Evolutionary conservation across 805 yeast genomes (phyloP), one percentile per base, ranked within the genome.

Genomic region (Pichia gijzeniarum): DNA sequence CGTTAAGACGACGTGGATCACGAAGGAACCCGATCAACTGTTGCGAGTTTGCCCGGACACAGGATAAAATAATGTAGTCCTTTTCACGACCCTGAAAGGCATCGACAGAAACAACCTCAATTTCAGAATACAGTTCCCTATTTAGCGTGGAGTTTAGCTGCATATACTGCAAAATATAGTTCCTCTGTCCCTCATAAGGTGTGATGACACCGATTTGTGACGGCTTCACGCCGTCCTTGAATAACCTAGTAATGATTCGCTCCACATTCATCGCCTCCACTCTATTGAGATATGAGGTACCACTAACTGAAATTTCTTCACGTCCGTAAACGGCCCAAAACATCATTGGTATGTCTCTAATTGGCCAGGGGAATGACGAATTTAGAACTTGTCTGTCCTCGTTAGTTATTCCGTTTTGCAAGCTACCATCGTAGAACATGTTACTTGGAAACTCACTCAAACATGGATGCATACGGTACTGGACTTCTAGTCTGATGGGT

Each of bases 101-200:
- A 56, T 77, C 82, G 41, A 77, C 72, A n/a, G 95, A 85, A 6
- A 93, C 88, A 25, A 90, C 89, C 65, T 90, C 97, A 39, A 90
- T 84, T 43, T 77, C 80, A 41, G 71, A 62, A 60, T 87, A 87
- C 30, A 76, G 63, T 1, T 80, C 81, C 52, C 77, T 77, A 44
- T 80, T 83, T 3, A 82, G 59, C 0, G 86, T 65, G 27, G 90
- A 85, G 54, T 80, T 81, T 70, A 79, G 63, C 55, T 77, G 76
- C 87, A 90, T 79, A 62, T 85, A 85, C 57, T 82, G 89, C 9
- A 79, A 74, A 42, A 90, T 68, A 59, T 82, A 89, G 0, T 90
- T 85, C 50, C 96, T 70, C 66, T 90, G 97, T 30, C 96, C 97
- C 62, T 88, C 95, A 63, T 90, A 90, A 0, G 97, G 97, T 5